Percentiles rank a stretch among this genome's conserved stretches.
Conservation (phyloP, 257 asterid species). For the Capsicum rhomboideum region DNA sequence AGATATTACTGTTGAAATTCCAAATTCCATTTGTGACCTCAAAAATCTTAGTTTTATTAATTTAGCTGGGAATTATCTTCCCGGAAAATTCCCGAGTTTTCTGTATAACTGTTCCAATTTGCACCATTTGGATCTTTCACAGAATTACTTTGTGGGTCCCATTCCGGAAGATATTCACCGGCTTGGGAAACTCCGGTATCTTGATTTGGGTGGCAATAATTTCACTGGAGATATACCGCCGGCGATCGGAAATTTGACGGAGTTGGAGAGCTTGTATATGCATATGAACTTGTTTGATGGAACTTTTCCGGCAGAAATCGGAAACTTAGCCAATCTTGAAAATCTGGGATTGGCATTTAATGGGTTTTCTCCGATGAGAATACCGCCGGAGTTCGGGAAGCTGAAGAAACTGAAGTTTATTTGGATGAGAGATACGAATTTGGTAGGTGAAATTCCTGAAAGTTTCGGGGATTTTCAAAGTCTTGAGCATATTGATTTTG, state of each 20-base stretch:
- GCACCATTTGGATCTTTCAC: constrained; percentile 44
- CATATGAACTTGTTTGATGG: constrained; percentile 51
- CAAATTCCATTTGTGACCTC: constrained; percentile 40
- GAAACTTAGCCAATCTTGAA: constrained; percentile 55
- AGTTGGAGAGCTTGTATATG: constrained; percentile 25
- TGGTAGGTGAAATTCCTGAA: constrained; percentile 40
- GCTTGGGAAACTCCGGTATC: constrained; percentile 32
- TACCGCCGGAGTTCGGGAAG: constrained; percentile 57
- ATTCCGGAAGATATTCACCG: constrained; percentile 46
- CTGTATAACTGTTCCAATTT: constrained; percentile 52
- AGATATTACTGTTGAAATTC: constrained; percentile 32
- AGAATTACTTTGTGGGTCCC: constrained; percentile 45
- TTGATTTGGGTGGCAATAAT: constrained; percentile 55
- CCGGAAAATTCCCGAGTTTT: constrained; percentile 42
- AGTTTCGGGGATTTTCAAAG: constrained; percentile 19
- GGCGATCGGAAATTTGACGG: constrained; percentile 45
- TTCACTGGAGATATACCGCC: constrained; percentile 82
- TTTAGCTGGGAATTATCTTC: constrained; percentile 31
- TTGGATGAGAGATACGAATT: constrained; percentile 37
- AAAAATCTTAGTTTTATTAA: constrained; percentile 38
- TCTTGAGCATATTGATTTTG: constrained; percentile 32
- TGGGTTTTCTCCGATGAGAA: constrained; percentile 34
- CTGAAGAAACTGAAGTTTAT: constrained; percentile 32
- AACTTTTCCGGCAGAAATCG: constrained; percentile 57
- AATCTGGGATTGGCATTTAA: constrained; percentile 42